Evolutionary conservation across 1,139 yeast species (phyloP).

Genomic region (Nakaseomyces glabratus): DNA sequence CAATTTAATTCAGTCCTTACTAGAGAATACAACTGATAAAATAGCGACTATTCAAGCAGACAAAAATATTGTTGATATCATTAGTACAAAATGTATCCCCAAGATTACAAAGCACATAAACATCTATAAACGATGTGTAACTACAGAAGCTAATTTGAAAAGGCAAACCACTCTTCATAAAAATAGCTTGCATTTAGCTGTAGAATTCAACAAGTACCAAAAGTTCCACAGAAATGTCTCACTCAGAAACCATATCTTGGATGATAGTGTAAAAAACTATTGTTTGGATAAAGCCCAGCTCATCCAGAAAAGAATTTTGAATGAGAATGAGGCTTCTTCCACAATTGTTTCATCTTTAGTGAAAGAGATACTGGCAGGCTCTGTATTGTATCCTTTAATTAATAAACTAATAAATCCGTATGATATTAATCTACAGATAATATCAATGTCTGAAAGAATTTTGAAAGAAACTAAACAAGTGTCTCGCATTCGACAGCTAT

Average conservation of each 20-base stretch:
- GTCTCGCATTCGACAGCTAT: slow-evolving; percentile 57
- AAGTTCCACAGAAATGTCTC: slow-evolving; percentile 56
- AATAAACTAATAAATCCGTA: slow-evolving; percentile 62
- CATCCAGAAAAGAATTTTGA: slow-evolving; percentile 46
- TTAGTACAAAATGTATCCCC: slow-evolving; percentile 56
- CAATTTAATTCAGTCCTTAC: slow-evolving; percentile 41
- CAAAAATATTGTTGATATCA: slow-evolving; percentile 48
- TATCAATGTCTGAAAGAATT: slow-evolving; percentile 52
- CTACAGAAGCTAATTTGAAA: slow-evolving; percentile 40
- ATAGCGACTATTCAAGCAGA: slow-evolving; percentile 37
- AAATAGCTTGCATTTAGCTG: slow-evolving; percentile 41
- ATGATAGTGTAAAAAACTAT: slow-evolving; percentile 45
- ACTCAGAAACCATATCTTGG: slow-evolving; percentile 30
- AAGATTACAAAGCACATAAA: slow-evolving; percentile 56
- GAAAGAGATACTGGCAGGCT: slow-evolving; percentile 55
- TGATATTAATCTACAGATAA: slow-evolving; percentile 60
- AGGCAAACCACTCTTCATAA: slow-evolving; percentile 19
- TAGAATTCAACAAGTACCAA: slow-evolving; percentile 45
- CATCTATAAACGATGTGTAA: slow-evolving; percentile 42
- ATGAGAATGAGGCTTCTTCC: slow-evolving; percentile 43
- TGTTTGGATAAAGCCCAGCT: slow-evolving; percentile 37
- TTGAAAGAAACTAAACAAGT: slow-evolving; percentile 73
- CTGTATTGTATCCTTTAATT: slow-evolving; percentile 47
- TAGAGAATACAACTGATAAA: slow-evolving; percentile 37
- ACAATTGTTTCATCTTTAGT: slow-evolving; percentile 43